phyloP scores from a whole-genome alignment of 176 grass and related monocot species.

The Triticum timopheevii region DNA sequence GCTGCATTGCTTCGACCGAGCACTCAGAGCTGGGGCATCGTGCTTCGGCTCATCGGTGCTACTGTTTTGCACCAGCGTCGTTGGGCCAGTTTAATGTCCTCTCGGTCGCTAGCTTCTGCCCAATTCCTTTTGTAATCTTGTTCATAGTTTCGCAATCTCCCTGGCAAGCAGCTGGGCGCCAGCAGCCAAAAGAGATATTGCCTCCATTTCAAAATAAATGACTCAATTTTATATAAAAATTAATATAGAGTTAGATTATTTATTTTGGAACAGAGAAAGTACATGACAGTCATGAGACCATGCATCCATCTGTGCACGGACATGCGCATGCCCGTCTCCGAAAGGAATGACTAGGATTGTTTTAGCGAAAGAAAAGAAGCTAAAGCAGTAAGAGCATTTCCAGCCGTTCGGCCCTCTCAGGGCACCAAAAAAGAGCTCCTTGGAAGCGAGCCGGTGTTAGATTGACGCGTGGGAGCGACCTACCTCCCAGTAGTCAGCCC shows the following conservation, averaged over 20 bases:
- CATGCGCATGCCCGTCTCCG: neutral
- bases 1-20: neutral
- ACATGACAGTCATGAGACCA: neutral
- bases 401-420: too few species aligned
- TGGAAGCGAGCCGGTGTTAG: too few species aligned
- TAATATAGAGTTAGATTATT: too few species aligned
- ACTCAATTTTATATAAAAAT: too few species aligned
- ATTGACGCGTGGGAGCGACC: too few species aligned
- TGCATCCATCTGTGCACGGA: neutral
- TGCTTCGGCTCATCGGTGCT: neutral
- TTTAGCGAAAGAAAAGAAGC: too few species aligned
- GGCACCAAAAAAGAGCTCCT: too few species aligned
- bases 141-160: neutral
- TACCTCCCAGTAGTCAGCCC: too few species aligned
- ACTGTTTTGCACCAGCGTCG: neutral
- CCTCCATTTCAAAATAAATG: too few species aligned
- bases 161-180: neutral
- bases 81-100: neutral
- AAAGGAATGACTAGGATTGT: neutral
- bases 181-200: neutral
- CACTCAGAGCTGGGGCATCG: neutral
- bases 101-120: neutral
- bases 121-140: slow-evolving; percentile 15
- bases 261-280: too few species aligned
- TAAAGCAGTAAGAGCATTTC: too few species aligned